These are phyloP conservation scores for Leccinum aurantiacum DNA, from an alignment of 768 basidiomycete genomes.

Conservation along the genomic window DNA sequence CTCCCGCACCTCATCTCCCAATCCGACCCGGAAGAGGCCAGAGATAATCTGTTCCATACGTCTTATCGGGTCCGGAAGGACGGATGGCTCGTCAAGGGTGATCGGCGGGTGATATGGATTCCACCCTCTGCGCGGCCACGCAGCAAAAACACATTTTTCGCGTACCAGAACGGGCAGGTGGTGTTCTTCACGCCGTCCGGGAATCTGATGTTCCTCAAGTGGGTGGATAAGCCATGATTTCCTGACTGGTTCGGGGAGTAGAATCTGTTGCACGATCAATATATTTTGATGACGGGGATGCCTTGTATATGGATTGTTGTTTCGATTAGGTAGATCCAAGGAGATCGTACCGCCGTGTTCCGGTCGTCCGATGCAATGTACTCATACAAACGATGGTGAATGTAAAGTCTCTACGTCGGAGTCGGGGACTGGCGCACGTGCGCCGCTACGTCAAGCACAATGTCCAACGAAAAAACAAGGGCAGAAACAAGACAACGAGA, in stretches of 20 bases:
- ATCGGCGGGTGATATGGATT: slow-evolving; percentile 19
- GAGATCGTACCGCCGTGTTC: too few species aligned
- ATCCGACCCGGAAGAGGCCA: slow-evolving; percentile 9
- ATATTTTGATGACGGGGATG: too few species aligned
- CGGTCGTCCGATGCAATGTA: too few species aligned
- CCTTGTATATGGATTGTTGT: too few species aligned
- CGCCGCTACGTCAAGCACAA: too few species aligned
- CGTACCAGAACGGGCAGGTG: slow-evolving; percentile 11
- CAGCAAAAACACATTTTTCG: slow-evolving; percentile 7
- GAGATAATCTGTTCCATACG: slow-evolving; percentile 9
- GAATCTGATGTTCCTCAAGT: slow-evolving; percentile 3
- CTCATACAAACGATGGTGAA: background rate
- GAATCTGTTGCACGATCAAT: too few species aligned
- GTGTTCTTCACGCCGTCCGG: background rate
- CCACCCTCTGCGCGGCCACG: slow-evolving; percentile 4
- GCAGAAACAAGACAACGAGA: background rate
- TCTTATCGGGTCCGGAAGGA: slow-evolving; percentile 19
- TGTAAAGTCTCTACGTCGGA: too few species aligned
- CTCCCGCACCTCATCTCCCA: slow-evolving; percentile 10
- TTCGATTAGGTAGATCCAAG: too few species aligned
- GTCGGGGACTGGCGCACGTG: too few species aligned
- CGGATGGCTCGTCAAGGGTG: slow-evolving; percentile 20
- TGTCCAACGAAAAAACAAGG: background rate
- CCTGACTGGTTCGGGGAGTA: too few species aligned
- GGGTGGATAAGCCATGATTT: background rate